Evolutionary conservation across 345 rosid genomes (phyloP), one percentile per base, ranked within the genome.

Genomic region (Salix brachista): DNA sequence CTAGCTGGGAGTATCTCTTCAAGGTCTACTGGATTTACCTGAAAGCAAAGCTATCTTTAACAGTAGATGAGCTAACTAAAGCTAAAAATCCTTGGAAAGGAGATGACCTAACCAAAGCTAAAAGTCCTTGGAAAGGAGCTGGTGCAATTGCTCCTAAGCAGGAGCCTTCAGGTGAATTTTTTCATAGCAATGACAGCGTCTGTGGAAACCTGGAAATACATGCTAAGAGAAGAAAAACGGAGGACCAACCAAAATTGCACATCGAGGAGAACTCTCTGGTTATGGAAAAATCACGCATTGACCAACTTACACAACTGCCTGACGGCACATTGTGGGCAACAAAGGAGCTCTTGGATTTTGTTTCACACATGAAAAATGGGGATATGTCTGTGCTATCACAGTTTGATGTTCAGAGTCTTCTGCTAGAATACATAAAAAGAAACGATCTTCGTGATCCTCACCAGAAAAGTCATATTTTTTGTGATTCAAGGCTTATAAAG

Each of bases 1-100:
- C 83, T 80, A 96, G 98, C 88, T 96, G 98, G 98, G 98, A 96
- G 85, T 96, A 92, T 91, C 93, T 96, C 69, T 96, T 96, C 85
- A 96, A 93, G 85, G 88, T 90, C 28, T 96, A 96, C 79, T 96
- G 99, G 99, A 76, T 85, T 74, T 84, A 72, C 75, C 79, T 92
- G 78, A 96, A 93, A 89, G 92, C 84, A 75, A 88, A 90, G 72
- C 86, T 90, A 69, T 87, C 88, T 67, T 85, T 96, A 81, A 91
- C 93, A 72, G 48, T 87, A 67, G 88, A 81, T 48, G 97, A 93
- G 83, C 88, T 96, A 78, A 85, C 85, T n/a, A 85, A 80, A 77
- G 97, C 95, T 71, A 90, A 87, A 88, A 90, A 86, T 81, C 98
- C 95, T 23, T 89, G 95, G 97, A 88, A 87, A 77, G 90, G 79